These are phyloP conservation scores for Mrakia gelida DNA, from an alignment of 768 basidiomycete genomes.

Conservation along the genomic window DNA sequence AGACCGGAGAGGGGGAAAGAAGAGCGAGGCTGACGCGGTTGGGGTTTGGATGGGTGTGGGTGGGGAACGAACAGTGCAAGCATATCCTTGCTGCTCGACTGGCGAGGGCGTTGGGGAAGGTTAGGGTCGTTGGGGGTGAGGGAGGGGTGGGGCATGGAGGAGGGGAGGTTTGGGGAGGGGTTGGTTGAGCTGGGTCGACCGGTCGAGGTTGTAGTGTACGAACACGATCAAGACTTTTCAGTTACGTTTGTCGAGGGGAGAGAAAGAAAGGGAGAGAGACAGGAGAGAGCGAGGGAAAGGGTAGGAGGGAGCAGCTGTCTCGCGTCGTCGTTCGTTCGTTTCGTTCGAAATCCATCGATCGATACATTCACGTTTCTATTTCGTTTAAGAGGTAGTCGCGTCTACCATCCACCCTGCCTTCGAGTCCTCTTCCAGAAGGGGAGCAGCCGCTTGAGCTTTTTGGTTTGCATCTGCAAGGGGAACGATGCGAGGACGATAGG, in stretches of 20 bases:
- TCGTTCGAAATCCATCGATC: background rate
- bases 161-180: conserved; percentile 3
- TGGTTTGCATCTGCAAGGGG: conserved; percentile 22
- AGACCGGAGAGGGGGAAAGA: background rate
- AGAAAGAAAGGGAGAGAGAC: no score
- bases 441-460: conserved; percentile 30
- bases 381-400: no score
- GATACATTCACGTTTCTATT: no score
- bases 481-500: background rate
- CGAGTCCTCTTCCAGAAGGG: conserved; percentile 29
- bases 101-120: conserved; percentile 4
- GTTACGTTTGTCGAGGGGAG: no score
- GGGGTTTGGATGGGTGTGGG: background rate
- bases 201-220: no score
- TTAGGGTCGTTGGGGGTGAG: background rate
- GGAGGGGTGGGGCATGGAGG: no score
- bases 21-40: background rate
- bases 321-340: background rate
- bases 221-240: no score
- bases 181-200: background rate
- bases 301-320: no score
- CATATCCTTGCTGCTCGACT: conserved; percentile 13
- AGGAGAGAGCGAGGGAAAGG: no score
- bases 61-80: background rate
- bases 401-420: conserved; percentile 28